Conservation (phyloP, 805 yeast genomes). For the Phaffomyces thermotolerans region DNA sequence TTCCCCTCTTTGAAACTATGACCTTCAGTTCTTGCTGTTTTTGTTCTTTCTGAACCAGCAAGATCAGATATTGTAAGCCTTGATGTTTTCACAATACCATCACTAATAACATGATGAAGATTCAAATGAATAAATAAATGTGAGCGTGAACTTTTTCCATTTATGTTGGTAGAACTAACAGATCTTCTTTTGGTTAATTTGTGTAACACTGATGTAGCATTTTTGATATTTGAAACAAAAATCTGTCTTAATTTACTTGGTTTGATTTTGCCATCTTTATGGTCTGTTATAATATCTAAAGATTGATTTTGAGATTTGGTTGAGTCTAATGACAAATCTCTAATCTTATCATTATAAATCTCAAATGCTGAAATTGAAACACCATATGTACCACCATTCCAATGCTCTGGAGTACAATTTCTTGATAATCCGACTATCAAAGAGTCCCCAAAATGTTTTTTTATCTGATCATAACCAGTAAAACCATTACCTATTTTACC, state of each 20-base stretch:
- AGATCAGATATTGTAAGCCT: conserved; percentile 44
- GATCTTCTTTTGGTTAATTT: conserved; percentile 34
- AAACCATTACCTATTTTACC: conserved; percentile 18
- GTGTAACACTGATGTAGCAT: conserved; percentile 32
- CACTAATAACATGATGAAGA: conserved; percentile 24
- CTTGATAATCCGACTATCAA: conserved; percentile 12
- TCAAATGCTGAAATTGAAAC: conserved; percentile 48
- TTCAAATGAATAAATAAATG: conserved; percentile 45
- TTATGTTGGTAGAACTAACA: conserved; percentile 36
- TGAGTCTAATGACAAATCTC: conserved; percentile 30
- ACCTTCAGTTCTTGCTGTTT: conserved; percentile 38
- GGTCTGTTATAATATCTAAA: conserved; percentile 36
- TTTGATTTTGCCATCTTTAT: conserved; percentile 35
- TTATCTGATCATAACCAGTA: conserved; percentile 13
- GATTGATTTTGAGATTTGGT: conserved; percentile 23
- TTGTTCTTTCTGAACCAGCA: conserved; percentile 48
- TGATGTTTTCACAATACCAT: conserved; percentile 22
- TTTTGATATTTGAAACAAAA: conserved; percentile 29
- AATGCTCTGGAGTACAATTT: background rate
- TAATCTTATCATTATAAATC: conserved; percentile 40
- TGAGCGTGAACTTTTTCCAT: conserved; percentile 40
- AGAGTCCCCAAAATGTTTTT: conserved; percentile 19
- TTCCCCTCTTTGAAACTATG: conserved; percentile 40
- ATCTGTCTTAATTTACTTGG: conserved; percentile 36
- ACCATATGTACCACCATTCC: conserved; percentile 24